Evolutionary conservation across 495 filamentous ascomycete genomes (phyloP), one percentile per base, ranked within the genome.

Genomic region (Penicillium coffeae): DNA sequence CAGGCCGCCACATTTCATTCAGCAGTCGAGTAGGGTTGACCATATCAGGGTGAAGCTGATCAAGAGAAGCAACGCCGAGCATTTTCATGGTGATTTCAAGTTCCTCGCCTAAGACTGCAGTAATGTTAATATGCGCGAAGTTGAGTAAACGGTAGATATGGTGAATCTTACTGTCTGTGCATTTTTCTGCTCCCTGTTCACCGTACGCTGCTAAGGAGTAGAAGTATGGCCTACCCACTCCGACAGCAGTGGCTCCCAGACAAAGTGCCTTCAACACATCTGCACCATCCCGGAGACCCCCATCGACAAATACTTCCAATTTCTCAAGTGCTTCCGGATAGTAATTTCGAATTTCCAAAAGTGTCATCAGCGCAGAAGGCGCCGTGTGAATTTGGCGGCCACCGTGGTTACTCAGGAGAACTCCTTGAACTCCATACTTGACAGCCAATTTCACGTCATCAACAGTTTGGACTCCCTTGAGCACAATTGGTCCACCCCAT

Each of bases 201-300:
- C 70, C 70, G 34, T 72, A 73, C 19, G 52, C 52, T 6, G 55
- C 55, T 3, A 59, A 34, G 5, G 52, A 52, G 33, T 59, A 59
- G 45, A 38, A 52, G 16, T 52, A 56, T 7, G 56, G 52, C 13
- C 56, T 46, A 20, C 90, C 90, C 48, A 95, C 85, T 12, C 89
- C 88, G 1, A 94, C 90, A n/a, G 87, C 90, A 51, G 77, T 88
- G 0, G 90, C 90, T 9, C 90, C 90, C 8, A 95, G 71, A 47
- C 88, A 90, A 30, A 95, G 68, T 18, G 90, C 90, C 68, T 95
- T 95, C 65, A 95, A 75, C 47, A 95, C 88, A 62, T 95, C 90
- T 2, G 88, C 90, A 7, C 85, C 90, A 30, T 88, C 75, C 2
- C 90, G 78, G 34, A 94, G 78, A 25, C 90, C 90, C 27, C 90